phyloP scores from a whole-genome alignment of 345 rosid genomes.

The Clausena lansium region DNA sequence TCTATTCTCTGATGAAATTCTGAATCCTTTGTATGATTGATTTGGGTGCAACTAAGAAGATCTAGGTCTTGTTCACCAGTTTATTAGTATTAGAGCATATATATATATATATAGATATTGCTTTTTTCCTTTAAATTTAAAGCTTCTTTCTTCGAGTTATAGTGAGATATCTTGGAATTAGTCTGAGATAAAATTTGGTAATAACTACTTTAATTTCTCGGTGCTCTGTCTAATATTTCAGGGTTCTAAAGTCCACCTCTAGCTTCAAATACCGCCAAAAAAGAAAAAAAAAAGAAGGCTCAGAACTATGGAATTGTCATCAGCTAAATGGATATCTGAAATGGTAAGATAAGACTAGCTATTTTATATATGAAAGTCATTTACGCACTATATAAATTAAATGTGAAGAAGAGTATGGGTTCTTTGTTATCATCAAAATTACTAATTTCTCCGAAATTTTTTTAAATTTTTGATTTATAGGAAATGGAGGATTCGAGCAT shows the following conservation, averaged over 20 bases:
- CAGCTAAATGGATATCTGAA: constrained; percentile 10
- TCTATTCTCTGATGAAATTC: background rate
- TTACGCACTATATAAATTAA: background rate
- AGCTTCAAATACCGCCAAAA: background rate
- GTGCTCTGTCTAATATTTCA: constrained; percentile 6
- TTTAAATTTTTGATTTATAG: constrained; percentile 10
- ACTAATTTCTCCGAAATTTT: background rate
- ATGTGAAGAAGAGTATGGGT: background rate
- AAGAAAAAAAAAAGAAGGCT: background rate
- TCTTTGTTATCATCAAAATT: background rate
- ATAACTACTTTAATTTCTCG: no score
- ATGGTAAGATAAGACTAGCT: background rate
- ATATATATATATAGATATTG: background rate
- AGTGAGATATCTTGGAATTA: no score
- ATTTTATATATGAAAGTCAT: background rate
- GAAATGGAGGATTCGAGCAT: constrained; percentile 34
- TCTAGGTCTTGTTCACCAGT: background rate
- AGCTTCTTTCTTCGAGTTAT: background rate
- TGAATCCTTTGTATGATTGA: background rate
- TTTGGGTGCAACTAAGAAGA: background rate
- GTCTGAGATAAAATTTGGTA: no score
- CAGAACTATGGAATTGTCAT: constrained; percentile 8
- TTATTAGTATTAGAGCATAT: background rate
- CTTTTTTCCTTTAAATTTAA: background rate
- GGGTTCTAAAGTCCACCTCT: background rate